These are phyloP conservation scores for Scytalidium sp. DNA, from an alignment of 2,329 filamentous ascomycete genomes.

Conservation along the genomic window DNA sequence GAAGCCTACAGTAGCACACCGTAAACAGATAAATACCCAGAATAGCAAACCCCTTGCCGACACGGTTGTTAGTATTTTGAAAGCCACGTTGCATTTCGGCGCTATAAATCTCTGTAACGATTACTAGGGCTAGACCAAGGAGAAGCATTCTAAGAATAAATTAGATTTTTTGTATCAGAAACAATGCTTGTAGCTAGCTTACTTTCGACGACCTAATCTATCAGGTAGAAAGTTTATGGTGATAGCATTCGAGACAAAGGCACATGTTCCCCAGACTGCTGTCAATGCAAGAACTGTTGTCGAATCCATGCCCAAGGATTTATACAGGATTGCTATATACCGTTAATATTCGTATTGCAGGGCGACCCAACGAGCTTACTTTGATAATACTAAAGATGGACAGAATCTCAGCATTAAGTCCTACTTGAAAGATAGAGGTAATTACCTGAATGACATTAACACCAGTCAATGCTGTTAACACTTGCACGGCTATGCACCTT, in stretches of 20 bases:
- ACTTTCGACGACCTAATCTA: constrained; percentile 55
- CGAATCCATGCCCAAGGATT: constrained; percentile 46
- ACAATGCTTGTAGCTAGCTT: constrained; percentile 5
- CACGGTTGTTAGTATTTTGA: constrained; percentile 47
- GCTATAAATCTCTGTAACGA: constrained; percentile 53
- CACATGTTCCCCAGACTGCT: constrained; percentile 49
- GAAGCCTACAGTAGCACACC: constrained; percentile 45
- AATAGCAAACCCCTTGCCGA: constrained; percentile 57
- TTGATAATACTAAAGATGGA: constrained; percentile 28
- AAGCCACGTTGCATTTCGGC: constrained; percentile 56
- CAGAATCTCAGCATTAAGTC: background rate
- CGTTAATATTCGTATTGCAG: background rate
- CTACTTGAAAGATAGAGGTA: background rate
- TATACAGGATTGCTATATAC: constrained; percentile 45
- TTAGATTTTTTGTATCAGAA: background rate
- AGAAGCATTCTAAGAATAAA: constrained; percentile 45
- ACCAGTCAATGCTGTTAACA: constrained; percentile 53
- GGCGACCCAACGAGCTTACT: constrained; percentile 1
- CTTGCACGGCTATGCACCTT: constrained; percentile 50
- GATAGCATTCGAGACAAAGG: constrained; percentile 47
- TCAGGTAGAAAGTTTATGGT: constrained; percentile 51
- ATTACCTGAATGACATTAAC: constrained; percentile 51
- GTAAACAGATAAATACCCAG: constrained; percentile 57
- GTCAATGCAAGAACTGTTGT: constrained; percentile 49
- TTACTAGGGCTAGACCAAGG: constrained; percentile 44